These are phyloP conservation scores for Globisporangium alternatum DNA, from an alignment of 352 stramenopile genomes.

Conservation along the genomic window DNA sequence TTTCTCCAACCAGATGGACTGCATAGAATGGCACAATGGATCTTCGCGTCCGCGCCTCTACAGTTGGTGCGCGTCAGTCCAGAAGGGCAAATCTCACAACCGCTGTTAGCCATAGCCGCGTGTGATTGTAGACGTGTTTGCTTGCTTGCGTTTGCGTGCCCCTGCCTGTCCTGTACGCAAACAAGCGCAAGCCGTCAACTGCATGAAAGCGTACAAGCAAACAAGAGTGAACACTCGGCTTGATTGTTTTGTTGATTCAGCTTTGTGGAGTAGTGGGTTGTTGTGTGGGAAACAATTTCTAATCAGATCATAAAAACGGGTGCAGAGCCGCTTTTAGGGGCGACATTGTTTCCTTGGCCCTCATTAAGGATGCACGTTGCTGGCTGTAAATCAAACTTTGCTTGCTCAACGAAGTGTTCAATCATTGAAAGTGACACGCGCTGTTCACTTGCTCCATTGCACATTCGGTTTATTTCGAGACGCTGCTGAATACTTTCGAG, in stretches of 20 bases:
- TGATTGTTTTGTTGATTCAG: constrained; percentile 12
- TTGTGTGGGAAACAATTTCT: background rate
- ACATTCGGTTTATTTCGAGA: background rate
- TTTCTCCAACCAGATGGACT: background rate
- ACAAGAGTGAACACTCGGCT: background rate
- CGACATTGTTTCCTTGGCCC: no score
- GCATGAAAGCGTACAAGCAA: background rate
- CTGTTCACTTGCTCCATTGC: constrained; percentile 2
- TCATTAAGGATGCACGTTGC: background rate
- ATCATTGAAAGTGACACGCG: constrained; percentile 2
- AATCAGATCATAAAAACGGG: constrained; percentile 11
- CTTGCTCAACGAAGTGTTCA: background rate
- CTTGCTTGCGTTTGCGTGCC: background rate
- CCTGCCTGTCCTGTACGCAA: background rate
- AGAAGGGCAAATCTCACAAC: background rate
- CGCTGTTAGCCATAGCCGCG: background rate
- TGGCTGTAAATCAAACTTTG: background rate
- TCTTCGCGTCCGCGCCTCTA: background rate
- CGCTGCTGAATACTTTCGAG: background rate
- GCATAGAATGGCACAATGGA: background rate
- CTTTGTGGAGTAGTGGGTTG: background rate
- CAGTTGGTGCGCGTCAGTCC: no score
- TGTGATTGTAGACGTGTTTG: background rate
- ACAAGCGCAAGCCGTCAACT: background rate
- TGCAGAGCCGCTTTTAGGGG: background rate